A percentile compares a stretch with the other conserved stretches of the same genome.
Evolutionary conservation across 345 rosid genomes (phyloP).

Genomic region (Gossypium raimondii): DNA sequence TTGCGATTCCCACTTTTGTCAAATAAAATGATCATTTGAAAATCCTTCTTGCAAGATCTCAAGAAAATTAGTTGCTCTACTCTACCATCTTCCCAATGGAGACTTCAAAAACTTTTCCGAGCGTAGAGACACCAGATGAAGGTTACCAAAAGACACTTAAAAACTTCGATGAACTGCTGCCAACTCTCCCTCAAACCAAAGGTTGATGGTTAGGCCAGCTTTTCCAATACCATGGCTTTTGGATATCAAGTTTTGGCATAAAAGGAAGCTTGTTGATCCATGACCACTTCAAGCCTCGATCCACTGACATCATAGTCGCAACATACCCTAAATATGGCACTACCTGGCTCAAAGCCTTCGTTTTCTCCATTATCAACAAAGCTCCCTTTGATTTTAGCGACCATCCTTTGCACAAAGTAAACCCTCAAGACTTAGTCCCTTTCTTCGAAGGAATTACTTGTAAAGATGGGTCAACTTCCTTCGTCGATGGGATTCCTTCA

Average conservation of each 20-base stretch:
- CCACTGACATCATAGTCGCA: too few relatives aligned
- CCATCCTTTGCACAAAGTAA: background rate
- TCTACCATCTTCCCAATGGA: too few relatives aligned
- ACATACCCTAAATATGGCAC: conserved; percentile 20
- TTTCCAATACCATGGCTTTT: background rate
- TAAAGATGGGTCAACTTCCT: background rate
- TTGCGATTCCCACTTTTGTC: too few relatives aligned
- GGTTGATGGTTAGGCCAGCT: too few relatives aligned
- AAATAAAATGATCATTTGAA: too few relatives aligned
- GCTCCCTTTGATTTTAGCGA: background rate
- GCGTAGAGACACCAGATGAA: too few relatives aligned
- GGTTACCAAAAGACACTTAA: too few relatives aligned
- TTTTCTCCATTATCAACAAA: conserved; percentile 15
- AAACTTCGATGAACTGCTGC: too few relatives aligned
- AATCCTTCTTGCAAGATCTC: too few relatives aligned
- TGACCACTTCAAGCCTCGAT: background rate
- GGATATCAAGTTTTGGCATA: background rate
- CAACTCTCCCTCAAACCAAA: too few relatives aligned
- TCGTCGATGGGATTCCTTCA: background rate
- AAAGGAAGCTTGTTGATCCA: background rate
- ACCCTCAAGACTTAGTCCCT: conserved; percentile 8
- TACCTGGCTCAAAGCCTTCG: conserved; percentile 35
- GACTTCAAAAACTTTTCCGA: too few relatives aligned
- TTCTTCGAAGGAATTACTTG: background rate
- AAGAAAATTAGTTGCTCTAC: too few relatives aligned